Evolutionary conservation across 441 rosid species (phyloP).

Genomic region (Adansonia grandidieri): DNA sequence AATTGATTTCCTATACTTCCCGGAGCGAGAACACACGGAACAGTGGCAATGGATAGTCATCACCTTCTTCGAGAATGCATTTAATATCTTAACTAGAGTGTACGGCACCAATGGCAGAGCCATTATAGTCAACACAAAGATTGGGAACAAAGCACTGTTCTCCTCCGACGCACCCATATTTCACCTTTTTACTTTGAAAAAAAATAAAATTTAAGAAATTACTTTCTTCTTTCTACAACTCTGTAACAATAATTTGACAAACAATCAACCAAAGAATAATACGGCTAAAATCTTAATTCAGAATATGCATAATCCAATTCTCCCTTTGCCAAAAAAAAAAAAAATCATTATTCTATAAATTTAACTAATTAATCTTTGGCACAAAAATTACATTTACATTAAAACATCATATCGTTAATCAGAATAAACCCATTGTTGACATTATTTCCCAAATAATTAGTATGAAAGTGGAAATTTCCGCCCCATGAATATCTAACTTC

Average conservation of each 20-base stretch:
- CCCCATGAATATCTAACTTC: neutral
- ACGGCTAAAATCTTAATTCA: neutral
- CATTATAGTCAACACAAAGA: conserved; percentile 91
- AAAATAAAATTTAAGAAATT: conserved; percentile 13
- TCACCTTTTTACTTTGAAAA: conserved; percentile 34
- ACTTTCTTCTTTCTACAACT: conserved; percentile 18
- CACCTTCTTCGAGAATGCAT: conserved; percentile 67
- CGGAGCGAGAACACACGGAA: conserved; percentile 73
- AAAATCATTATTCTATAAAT: neutral
- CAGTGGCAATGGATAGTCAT: conserved; percentile 85
- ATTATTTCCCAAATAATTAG: neutral
- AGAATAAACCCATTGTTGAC: neutral
- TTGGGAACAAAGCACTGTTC: conserved; percentile 87
- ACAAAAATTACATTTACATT: conserved; percentile 5
- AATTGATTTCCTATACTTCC: conserved; percentile 82
- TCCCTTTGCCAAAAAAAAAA: neutral
- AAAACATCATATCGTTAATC: neutral
- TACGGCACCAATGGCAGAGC: conserved; percentile 94
- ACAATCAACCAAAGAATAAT: neutral
- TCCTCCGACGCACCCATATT: conserved; percentile 91
- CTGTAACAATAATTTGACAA: conserved; percentile 9
- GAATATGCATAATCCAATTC: neutral
- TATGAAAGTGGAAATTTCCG: neutral
- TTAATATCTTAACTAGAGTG: conserved; percentile 68
- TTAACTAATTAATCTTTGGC: neutral